Percentiles rank a stretch among this genome's conserved stretches.
phyloP scores from a whole-genome alignment of 2,329 filamentous ascomycete species.

The Fusarium sp. region DNA sequence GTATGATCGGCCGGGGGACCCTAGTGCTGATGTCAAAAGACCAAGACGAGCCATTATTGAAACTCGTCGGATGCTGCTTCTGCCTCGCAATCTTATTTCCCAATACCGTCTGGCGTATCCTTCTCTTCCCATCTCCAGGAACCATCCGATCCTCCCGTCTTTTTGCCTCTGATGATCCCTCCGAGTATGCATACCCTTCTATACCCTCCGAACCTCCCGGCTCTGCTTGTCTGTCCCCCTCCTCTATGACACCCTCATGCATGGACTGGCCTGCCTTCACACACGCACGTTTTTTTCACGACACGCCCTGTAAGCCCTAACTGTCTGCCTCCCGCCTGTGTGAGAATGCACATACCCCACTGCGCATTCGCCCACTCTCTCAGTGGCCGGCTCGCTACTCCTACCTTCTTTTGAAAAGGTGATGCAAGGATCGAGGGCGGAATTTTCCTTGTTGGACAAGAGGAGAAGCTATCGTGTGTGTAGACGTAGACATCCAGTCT shows the following conservation, averaged over 20 bases:
- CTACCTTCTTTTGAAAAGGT: neutral
- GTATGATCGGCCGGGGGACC: neutral
- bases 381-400: slow-evolving; percentile 16
- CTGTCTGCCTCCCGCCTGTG: slow-evolving; percentile 4
- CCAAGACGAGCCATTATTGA: neutral
- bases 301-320: slow-evolving; percentile 45
- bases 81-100: slow-evolving; percentile 11
- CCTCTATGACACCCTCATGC: slow-evolving; percentile 21
- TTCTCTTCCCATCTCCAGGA: slow-evolving; percentile 25
- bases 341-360: slow-evolving; percentile 25
- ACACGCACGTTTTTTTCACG: slow-evolving; percentile 7
- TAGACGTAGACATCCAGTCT: neutral
- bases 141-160: slow-evolving; percentile 38
- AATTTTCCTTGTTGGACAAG: slow-evolving; percentile 2
- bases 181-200: neutral
- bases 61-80: slow-evolving; percentile 2
- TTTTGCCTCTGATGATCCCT: slow-evolving; percentile 21
- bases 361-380: slow-evolving; percentile 7
- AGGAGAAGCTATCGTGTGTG: neutral
- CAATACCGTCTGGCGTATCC: neutral
- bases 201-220: slow-evolving; percentile 21
- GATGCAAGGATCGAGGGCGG: slow-evolving; percentile 4
- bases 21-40: slow-evolving; percentile 30
- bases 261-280: slow-evolving; percentile 4
- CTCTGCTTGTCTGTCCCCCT: neutral